Evolutionary conservation across 164 flowering plant genomes (phyloP).

Genomic region (Stephania cephalantha): DNA sequence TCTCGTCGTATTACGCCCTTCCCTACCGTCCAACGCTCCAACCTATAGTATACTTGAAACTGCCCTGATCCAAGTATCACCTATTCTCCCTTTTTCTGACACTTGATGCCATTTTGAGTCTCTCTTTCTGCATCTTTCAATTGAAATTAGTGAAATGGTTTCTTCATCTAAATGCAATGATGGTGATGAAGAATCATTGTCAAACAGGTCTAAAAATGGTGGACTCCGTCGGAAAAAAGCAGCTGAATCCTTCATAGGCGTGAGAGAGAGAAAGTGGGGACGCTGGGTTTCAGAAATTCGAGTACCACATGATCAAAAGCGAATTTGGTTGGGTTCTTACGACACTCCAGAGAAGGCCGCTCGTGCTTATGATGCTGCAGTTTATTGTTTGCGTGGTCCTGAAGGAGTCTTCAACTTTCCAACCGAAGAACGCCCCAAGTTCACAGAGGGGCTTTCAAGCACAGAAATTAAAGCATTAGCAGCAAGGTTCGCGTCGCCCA

Average conservation of each 20-base stretch:
- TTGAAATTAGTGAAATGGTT: constrained; percentile 1
- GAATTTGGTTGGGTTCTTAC: constrained; percentile 48
- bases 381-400: constrained; percentile 27
- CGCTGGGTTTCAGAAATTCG: constrained; percentile 41
- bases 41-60: neutral
- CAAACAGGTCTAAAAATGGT: neutral
- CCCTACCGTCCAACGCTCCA: neutral
- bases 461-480: constrained; percentile 10
- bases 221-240: neutral
- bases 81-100: neutral
- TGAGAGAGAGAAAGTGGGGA: constrained; percentile 39
- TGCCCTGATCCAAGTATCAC: neutral
- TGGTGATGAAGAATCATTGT: neutral
- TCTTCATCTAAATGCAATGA: neutral
- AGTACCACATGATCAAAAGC: constrained; percentile 25
- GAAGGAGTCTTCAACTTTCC: constrained; percentile 28
- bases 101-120: neutral
- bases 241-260: constrained; percentile 23
- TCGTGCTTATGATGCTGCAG: constrained; percentile 38
- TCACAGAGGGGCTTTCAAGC: constrained; percentile 10
- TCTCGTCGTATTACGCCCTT: neutral
- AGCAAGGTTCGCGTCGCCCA: constrained; percentile 6
- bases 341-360: constrained; percentile 42
- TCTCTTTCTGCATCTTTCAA: neutral
- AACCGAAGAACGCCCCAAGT: constrained; percentile 11